A percentile compares a stretch with the other conserved stretches of the same genome.
These are phyloP conservation scores for Aspergillus ruber DNA, from an alignment of 2,329 filamentous ascomycete species.

Conservation along the genomic window DNA sequence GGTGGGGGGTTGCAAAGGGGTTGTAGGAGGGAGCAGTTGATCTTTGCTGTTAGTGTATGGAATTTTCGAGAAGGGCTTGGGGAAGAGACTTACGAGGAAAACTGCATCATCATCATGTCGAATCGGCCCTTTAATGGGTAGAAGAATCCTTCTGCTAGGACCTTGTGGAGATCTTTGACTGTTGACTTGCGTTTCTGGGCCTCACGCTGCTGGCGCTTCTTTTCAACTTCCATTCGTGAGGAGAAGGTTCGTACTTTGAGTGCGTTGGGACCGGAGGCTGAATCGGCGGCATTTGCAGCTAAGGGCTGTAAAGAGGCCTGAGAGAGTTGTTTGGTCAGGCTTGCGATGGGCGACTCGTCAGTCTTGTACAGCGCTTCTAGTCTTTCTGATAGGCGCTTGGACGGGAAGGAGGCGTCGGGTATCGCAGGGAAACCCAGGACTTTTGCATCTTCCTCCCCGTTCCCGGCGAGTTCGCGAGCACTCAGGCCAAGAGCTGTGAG, in stretches of 20 bases:
- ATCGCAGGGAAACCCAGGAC: slow-evolving; percentile 24
- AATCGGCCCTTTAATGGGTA: slow-evolving; percentile 78
- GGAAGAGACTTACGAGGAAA: slow-evolving; percentile 40
- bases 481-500: slow-evolving; percentile 76
- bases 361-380: slow-evolving; percentile 63
- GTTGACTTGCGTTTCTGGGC: slow-evolving; percentile 51
- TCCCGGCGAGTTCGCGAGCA: slow-evolving; percentile 77
- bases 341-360: slow-evolving; percentile 54
- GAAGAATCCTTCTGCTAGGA: slow-evolving; percentile 75
- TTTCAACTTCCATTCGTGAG: slow-evolving; percentile 63
- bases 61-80: too few species aligned
- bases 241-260: slow-evolving; percentile 89
- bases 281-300: slow-evolving; percentile 73
- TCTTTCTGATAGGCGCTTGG: slow-evolving; percentile 67
- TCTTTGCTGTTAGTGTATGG: too few species aligned
- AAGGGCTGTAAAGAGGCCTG: slow-evolving; percentile 72
- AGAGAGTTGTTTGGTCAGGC: slow-evolving; percentile 61
- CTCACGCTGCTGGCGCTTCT: slow-evolving; percentile 40
- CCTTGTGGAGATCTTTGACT: slow-evolving; percentile 69
- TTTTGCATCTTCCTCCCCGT: slow-evolving; percentile 51
- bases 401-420: slow-evolving; percentile 59
- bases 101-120: slow-evolving; percentile 54
- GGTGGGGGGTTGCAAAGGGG: slow-evolving; percentile 65
- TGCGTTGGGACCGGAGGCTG: slow-evolving; percentile 68
- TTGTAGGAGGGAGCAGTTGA: slow-evolving; percentile 43